phyloP scores from a whole-genome alignment of 2,329 filamentous ascomycete genomes.

The Xylaria multiplex region DNA sequence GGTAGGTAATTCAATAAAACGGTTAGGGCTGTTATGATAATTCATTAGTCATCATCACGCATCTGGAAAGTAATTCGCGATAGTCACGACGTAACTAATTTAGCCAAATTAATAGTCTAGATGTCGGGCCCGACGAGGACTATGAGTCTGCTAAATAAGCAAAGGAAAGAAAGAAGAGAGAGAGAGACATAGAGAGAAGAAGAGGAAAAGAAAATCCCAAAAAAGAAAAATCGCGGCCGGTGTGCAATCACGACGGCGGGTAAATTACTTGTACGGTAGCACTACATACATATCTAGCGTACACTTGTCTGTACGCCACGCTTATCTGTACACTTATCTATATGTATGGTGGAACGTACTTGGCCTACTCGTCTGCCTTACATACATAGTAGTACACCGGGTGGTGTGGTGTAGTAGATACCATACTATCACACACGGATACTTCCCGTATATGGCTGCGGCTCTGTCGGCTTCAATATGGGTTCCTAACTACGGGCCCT shows the following conservation, averaged over 20 bases:
- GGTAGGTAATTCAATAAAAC: background rate
- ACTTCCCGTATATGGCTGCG: slow-evolving; percentile 22
- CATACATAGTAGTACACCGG: too few species aligned
- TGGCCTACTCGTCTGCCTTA: too few species aligned
- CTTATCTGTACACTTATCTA: too few species aligned
- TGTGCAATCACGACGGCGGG: too few species aligned
- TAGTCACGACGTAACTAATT: background rate
- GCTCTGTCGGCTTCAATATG: slow-evolving; percentile 31
- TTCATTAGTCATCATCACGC: slow-evolving; percentile 1
- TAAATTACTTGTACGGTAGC: too few species aligned
- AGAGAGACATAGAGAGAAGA: too few species aligned
- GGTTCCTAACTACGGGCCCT: background rate
- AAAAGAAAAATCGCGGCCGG: too few species aligned
- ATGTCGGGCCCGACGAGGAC: too few species aligned
- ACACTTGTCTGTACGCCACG: background rate
- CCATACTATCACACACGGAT: background rate
- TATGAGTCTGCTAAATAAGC: background rate
- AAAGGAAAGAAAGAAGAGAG: background rate
- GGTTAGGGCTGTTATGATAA: slow-evolving; percentile 2
- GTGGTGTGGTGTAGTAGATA: background rate
- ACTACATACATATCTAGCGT: background rate
- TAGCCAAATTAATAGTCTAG: background rate
- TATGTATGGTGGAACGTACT: too few species aligned
- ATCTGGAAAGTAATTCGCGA: background rate
- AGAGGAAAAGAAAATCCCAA: too few species aligned